Conservation (phyloP, 306 rosid genomes). For the Sechiopsis laciniata region DNA sequence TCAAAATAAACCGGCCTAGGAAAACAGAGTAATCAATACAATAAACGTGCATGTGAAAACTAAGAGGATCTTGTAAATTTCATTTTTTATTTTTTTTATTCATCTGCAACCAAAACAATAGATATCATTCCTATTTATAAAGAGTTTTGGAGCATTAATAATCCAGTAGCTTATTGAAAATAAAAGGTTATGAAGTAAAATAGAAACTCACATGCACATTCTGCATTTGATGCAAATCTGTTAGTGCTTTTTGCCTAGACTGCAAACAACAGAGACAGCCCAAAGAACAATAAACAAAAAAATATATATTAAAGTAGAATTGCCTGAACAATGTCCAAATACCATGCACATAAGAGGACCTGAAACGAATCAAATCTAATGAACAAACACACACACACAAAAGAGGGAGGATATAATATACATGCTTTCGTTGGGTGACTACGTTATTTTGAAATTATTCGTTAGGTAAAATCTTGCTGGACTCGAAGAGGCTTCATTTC, state of each 20-base stretch:
- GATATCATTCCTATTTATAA: too few relatives aligned
- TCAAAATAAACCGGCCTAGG: background rate
- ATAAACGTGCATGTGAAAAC: background rate
- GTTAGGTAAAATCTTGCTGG: too few relatives aligned
- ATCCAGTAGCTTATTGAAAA: background rate
- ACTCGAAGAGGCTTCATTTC: too few relatives aligned
- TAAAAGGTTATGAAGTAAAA: background rate
- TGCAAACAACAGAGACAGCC: background rate
- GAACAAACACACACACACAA: too few relatives aligned
- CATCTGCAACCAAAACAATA: background rate
- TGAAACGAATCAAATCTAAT: too few relatives aligned
- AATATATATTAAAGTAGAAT: too few relatives aligned
- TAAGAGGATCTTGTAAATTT: background rate
- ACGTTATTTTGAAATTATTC: too few relatives aligned
- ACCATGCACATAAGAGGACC: too few relatives aligned
- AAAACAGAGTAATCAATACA: background rate
- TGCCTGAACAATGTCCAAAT: background rate
- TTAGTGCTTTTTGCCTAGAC: constrained; percentile 31
- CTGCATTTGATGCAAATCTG: constrained; percentile 20
- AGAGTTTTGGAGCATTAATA: background rate
- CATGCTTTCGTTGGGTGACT: too few relatives aligned
- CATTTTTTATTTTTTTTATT: too few relatives aligned
- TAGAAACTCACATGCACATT: constrained; percentile 20
- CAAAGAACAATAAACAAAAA: too few relatives aligned
- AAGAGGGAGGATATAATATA: too few relatives aligned